Percentiles rank a stretch among this genome's conserved stretches.
phyloP scores from a whole-genome alignment of 257 asterid species.

The Voacanga thouarsii region DNA sequence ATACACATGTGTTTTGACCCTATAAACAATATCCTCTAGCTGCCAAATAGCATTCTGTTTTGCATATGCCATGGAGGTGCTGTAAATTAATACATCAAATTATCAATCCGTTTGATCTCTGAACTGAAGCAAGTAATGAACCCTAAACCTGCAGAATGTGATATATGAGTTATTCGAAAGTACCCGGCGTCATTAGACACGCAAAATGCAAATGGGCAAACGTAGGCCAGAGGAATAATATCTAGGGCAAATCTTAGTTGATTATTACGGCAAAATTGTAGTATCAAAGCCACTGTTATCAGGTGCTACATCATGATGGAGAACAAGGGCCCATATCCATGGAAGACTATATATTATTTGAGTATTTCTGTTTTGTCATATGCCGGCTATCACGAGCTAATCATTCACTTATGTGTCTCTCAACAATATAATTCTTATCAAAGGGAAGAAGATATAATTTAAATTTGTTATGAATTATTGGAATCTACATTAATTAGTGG shows the following conservation, averaged over 20 bases:
- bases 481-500: no score
- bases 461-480: no score
- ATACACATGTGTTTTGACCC: no score
- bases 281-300: neutral
- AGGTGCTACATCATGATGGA: constrained; percentile 13
- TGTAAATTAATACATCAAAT: no score
- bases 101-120: neutral
- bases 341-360: neutral
- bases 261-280: constrained; percentile 5
- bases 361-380: neutral
- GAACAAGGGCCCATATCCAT: constrained; percentile 8
- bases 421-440: neutral
- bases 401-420: constrained; percentile 2
- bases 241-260: constrained; percentile 7
- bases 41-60: no score
- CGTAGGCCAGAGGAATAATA: constrained; percentile 7
- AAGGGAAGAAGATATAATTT: no score
- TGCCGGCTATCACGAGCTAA: constrained; percentile 11
- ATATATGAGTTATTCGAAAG: neutral
- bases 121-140: neutral
- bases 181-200: neutral
- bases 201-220: neutral
- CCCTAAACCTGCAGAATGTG: neutral
- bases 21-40: no score
- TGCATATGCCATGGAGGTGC: no score